Base-by-base conservation (phyloP, 139 green algal species). In the Gonium pectorale region DNA sequence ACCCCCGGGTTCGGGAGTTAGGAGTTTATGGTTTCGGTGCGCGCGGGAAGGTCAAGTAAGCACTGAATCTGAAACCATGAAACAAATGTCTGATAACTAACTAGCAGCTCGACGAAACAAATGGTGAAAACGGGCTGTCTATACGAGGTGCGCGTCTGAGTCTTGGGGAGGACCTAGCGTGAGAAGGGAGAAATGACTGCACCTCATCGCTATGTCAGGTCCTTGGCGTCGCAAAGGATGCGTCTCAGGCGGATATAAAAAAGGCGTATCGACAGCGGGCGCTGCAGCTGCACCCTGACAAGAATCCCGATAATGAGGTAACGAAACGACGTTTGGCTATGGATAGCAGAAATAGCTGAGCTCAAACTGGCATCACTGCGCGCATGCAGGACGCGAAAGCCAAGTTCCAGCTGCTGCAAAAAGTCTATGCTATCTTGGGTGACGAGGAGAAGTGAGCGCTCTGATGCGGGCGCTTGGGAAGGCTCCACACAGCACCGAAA, bases 401-500 rank as follows among this genome's bases (percentile, higher is more conserved):
- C 0, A 96, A 94, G 43, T 99, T 99, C 82, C 97, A 99, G 85
- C 91, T 90, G 0, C 87, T 99, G 84, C 96, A 99, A 72, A 90
- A 93, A 22, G 88, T 99, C 40, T 99, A 98, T 81, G 87, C 78
- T 2, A 91, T 99, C 8, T 85, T 99, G 13, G 89, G 92, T 29
- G 93, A 99, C 81, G 73, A 91, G 24, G 93, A 98, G 33, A 98
- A 94, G 95, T 96, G 62, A 90, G 90, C 19, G 49, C 49, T 17
- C 13, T 56, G n/a, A n/a, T n/a, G n/a, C n/a, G n/a, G n/a, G n/a
- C n/a, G n/a, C n/a, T n/a, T n/a, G n/a, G n/a, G n/a, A n/a, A n/a
- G n/a, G n/a, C n/a, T n/a, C 21, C 22, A 33, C 64, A 78, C 63
- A 59, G 27, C n/a, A 21, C 27, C 54, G 41, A 27, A 79, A 56